A percentile compares a stretch with the other conserved stretches of the same genome.
These are phyloP conservation scores for Fistulifera solaris DNA, from an alignment of 108 stramenopile genomes.

Conservation along the genomic window DNA sequence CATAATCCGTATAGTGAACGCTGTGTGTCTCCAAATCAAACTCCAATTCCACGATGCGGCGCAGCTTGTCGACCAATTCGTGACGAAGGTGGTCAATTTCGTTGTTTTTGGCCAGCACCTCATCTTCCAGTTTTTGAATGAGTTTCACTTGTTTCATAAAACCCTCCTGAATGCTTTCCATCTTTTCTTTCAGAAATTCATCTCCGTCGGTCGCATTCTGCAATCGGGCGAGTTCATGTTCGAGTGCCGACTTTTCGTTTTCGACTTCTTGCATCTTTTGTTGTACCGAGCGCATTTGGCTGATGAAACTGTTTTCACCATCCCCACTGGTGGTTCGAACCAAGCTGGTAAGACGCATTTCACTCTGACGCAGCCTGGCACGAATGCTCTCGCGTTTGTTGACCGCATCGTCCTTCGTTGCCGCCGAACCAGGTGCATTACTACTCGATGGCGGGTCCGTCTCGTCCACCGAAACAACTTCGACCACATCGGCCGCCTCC, in stretches of 20 bases:
- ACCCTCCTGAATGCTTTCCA: slow-evolving; percentile 8
- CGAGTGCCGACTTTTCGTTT: slow-evolving; percentile 4
- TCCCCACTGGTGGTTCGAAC: slow-evolving; percentile 5
- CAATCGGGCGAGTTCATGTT: slow-evolving; percentile 3
- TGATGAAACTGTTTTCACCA: background rate
- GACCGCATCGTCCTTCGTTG: no score
- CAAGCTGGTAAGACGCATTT: slow-evolving; percentile 1
- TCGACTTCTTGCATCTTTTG: slow-evolving; percentile 5
- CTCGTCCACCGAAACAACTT: no score
- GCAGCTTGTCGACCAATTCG: slow-evolving; percentile 2
- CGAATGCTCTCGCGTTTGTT: slow-evolving; percentile 7
- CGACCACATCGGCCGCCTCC: no score
- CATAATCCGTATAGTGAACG: slow-evolving; percentile 16
- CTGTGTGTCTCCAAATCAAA: slow-evolving; percentile 22
- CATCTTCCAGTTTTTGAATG: slow-evolving; percentile 7
- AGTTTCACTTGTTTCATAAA: slow-evolving; percentile 6
- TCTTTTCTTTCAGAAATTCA: slow-evolving; percentile 13
- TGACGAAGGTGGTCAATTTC: slow-evolving; percentile 6
- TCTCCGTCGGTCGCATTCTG: slow-evolving; percentile 5
- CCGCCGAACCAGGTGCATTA: no score
- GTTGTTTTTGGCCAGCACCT: slow-evolving; percentile 2
- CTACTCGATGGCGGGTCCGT: no score
- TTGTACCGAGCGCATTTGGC: slow-evolving; percentile 3
- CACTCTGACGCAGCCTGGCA: slow-evolving; percentile 4
- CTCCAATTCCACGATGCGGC: slow-evolving; percentile 11